Evolutionary conservation across 1,284 basidiomycete genomes (phyloP).

Genomic region (Austroboletus novae-zelandiae): DNA sequence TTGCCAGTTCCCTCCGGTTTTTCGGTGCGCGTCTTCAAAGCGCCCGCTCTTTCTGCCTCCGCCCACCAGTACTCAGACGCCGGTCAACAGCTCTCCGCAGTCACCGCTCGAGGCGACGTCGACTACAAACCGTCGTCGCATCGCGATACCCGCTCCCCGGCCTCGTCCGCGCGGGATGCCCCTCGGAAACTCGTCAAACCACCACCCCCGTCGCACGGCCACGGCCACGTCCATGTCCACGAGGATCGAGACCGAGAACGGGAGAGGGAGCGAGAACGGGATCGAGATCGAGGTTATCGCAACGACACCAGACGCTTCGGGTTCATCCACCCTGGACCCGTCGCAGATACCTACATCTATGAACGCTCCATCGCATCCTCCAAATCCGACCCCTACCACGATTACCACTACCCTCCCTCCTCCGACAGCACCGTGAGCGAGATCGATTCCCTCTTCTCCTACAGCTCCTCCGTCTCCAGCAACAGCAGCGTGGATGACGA

Average conservation of each 20-base stretch:
- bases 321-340: constrained; percentile 43
- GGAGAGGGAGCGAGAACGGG: constrained; percentile 18
- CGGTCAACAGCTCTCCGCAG: constrained; percentile 30
- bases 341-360: constrained; percentile 53
- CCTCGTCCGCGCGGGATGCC: constrained; percentile 17
- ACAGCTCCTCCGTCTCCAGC: constrained; percentile 47
- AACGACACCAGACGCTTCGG: constrained; percentile 29
- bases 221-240: constrained; percentile 12
- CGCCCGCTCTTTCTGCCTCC: constrained; percentile 38
- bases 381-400: constrained; percentile 47
- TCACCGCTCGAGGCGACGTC: constrained; percentile 40
- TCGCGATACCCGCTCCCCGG: constrained; percentile 25
- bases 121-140: constrained; percentile 39
- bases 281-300: constrained; percentile 23
- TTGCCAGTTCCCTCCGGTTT: constrained; percentile 44
- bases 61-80: constrained; percentile 31
- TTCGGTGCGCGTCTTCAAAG: constrained; percentile 52
- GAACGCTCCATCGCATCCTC: constrained; percentile 50
- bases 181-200: constrained; percentile 28
- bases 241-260: constrained; percentile 27
- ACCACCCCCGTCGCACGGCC: constrained; percentile 26
- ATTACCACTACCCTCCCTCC: constrained; percentile 43
- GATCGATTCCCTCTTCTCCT: constrained; percentile 39
- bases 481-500: constrained; percentile 48
- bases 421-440: constrained; percentile 40